Conservation (phyloP, 192 early-diverging fungal species). For the Paraglomus occultum region DNA sequence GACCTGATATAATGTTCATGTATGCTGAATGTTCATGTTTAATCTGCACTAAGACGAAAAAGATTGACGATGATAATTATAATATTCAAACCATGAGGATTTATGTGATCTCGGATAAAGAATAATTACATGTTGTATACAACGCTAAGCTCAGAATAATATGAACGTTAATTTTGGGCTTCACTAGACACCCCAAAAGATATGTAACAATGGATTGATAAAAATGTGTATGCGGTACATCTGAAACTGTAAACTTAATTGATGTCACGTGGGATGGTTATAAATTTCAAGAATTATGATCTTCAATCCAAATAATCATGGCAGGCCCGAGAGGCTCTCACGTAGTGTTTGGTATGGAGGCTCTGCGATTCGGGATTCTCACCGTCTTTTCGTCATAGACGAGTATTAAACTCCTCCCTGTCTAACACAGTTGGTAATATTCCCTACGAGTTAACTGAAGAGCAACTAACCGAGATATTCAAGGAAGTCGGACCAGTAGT, state of each 20-base stretch:
- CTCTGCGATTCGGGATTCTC: neutral
- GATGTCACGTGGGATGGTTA: too few relatives aligned
- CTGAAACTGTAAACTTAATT: too few relatives aligned
- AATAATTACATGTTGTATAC: too few relatives aligned
- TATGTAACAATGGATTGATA: too few relatives aligned
- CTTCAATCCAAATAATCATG: too few relatives aligned
- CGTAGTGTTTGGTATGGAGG: slow-evolving; percentile 40
- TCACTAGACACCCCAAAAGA: too few relatives aligned
- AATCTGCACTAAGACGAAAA: neutral
- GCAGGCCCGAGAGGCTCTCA: slow-evolving; percentile 36
- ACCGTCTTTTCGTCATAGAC: neutral
- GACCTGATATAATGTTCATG: slow-evolving; percentile 11
- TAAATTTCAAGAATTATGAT: too few relatives aligned
- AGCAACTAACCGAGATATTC: slow-evolving; percentile 89
- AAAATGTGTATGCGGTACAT: too few relatives aligned
- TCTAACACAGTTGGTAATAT: slow-evolving; percentile 67
- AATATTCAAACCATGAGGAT: too few relatives aligned
- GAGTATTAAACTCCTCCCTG: neutral
- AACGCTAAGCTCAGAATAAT: too few relatives aligned
- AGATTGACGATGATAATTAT: slow-evolving; percentile 6
- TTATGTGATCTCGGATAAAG: too few relatives aligned
- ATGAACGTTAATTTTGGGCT: too few relatives aligned
- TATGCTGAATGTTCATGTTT: slow-evolving; percentile 8
- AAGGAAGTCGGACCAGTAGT: slow-evolving; percentile 87
- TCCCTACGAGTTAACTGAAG: slow-evolving; percentile 88